These are phyloP conservation scores for Nasturtium officinale DNA, from an alignment of 345 rosid species.

Conservation along the genomic window DNA sequence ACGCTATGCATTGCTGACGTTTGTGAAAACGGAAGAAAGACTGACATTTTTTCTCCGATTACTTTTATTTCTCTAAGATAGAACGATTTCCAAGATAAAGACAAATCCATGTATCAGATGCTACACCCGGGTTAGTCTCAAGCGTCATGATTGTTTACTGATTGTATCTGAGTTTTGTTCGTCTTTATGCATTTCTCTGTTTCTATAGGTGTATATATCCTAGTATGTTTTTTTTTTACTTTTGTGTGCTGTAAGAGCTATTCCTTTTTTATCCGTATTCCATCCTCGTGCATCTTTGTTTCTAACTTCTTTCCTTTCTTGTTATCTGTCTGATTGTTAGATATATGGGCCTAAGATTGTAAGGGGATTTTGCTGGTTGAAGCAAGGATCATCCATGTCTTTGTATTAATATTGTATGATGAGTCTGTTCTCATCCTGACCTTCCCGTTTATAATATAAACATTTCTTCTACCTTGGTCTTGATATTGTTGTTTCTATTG, in stretches of 20 bases:
- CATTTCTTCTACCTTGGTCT: not conserved
- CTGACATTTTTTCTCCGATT: not conserved
- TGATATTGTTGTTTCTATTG: not conserved
- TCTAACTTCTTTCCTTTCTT: constrained; percentile 9
- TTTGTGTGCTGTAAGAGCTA: not conserved
- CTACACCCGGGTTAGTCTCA: constrained; percentile 34
- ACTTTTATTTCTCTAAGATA: constrained; percentile 10
- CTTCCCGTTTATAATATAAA: not conserved
- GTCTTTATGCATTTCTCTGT: constrained; percentile 13
- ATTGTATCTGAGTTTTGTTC: not conserved
- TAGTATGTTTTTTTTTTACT: not conserved
- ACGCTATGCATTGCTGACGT: not conserved
- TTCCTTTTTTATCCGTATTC: not conserved
- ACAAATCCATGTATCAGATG: constrained; percentile 6
- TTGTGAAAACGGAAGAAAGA: not conserved
- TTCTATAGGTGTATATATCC: too few species aligned
- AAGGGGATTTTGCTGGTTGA: not conserved
- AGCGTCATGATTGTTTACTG: constrained; percentile 9
- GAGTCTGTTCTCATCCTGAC: not conserved
- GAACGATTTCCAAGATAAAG: constrained; percentile 4
- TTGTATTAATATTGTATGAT: not conserved
- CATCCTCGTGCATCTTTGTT: not conserved
- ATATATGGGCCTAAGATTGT: not conserved
- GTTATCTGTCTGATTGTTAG: not conserved
- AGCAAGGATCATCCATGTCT: constrained; percentile 12